Base-by-base conservation (phyloP, 441 rosid species). In the Capsella rubella region DNA sequence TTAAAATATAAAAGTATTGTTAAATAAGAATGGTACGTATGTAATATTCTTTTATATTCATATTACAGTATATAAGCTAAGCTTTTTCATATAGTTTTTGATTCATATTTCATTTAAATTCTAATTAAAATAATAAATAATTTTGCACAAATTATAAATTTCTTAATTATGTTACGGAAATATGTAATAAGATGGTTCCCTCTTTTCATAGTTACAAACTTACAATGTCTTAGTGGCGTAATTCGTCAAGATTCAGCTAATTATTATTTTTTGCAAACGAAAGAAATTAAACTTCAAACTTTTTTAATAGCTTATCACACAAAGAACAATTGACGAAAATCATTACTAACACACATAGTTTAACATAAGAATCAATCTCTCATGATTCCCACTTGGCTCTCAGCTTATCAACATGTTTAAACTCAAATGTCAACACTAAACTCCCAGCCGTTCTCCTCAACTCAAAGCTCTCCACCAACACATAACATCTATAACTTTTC, bases 381-480 rank as follows among this genome's bases (percentile, higher is more conserved):
- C 49, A 72, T 53, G 57, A n/a, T 25, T 81, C 86, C 85, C 86
- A 82, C 46, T 68, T 80, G 52, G 60, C 63, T 28, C 40, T 68
- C 50, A 82, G 35, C 47, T 42, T 75, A 14, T 78, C 79, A 14
- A 75, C 69, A 67, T 84, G 90, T 35, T 72, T 84, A 50, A 83
- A 84, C 42, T 82, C 86, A 73, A 50, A 69, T 39, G 74, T 67
- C 14, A 87, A 15, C 3, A 81, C 79, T 70, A 77, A 53, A 69
- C 78, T 81, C 37, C 73, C 84, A 76, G 85, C 78, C 81, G 59
- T 81, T 74, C 83, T 85, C 70, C 70, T 78, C 65, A 84, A 58
- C 4, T 58, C 75, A 77, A 87, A 84, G 29, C 87, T 79, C 76
- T 85, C 88, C 8, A 85, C 85, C 82, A 84, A 64, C 58, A 84